These are phyloP conservation scores for Aspergillus cristatus DNA, from an alignment of 495 filamentous ascomycete species.

Conservation along the genomic window DNA sequence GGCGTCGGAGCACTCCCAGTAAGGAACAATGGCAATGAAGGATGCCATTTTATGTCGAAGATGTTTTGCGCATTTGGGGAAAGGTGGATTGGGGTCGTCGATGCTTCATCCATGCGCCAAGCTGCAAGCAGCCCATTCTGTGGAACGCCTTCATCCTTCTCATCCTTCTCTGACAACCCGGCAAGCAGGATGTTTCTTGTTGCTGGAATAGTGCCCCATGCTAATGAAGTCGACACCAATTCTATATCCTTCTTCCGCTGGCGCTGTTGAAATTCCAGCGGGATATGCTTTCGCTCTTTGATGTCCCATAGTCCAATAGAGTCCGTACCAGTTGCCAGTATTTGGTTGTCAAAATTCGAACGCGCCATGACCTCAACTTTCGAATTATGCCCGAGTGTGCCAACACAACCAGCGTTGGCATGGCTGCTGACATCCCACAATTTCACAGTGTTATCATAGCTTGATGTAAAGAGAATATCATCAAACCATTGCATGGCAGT, in stretches of 20 bases:
- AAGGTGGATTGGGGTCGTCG: constrained; percentile 33
- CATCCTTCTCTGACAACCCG: constrained; percentile 61
- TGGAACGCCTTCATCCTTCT: constrained; percentile 44
- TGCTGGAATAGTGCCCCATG: constrained; percentile 51
- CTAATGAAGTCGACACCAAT: constrained; percentile 54
- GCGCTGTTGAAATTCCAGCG: constrained; percentile 9
- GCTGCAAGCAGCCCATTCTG: constrained; percentile 60
- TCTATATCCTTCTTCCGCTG: constrained; percentile 44
- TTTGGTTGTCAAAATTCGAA: constrained; percentile 27
- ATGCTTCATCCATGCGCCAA: constrained; percentile 52
- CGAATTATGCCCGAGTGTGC: constrained; percentile 53
- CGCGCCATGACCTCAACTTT: constrained; percentile 64
- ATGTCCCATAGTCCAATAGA: constrained; percentile 26
- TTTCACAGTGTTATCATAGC: constrained; percentile 74
- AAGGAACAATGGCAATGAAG: constrained; percentile 45
- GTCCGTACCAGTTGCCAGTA: constrained; percentile 44
- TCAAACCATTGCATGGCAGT: constrained; percentile 66
- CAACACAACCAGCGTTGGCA: constrained; percentile 23
- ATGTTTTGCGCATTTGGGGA: constrained; percentile 55
- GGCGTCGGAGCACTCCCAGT: constrained; percentile 40
- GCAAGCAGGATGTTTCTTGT: constrained; percentile 57
- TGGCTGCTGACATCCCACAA: constrained; percentile 51
- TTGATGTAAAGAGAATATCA: constrained; percentile 59
- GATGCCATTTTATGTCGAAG: constrained; percentile 77
- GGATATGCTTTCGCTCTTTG: constrained; percentile 4